These are phyloP conservation scores for Quercus tomentella DNA, from an alignment of 331 rosid genomes.

Conservation along the genomic window DNA sequence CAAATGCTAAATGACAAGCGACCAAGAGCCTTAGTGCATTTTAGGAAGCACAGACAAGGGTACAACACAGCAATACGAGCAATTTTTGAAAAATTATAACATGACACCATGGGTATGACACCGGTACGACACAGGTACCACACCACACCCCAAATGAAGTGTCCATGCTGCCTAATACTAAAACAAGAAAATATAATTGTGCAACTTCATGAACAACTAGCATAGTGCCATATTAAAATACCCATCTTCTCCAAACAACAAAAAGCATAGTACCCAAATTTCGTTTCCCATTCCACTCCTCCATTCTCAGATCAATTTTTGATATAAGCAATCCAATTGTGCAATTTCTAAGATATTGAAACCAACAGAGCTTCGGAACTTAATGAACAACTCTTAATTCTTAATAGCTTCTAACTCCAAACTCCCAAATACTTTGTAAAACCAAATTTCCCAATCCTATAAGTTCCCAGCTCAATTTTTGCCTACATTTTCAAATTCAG, in stretches of 20 bases:
- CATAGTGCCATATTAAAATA: background rate
- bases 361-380: background rate
- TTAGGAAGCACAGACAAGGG: background rate
- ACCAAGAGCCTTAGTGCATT: background rate
- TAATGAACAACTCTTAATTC: background rate
- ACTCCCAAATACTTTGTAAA: background rate
- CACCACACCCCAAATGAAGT: no score
- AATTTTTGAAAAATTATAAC: no score
- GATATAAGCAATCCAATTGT: no score
- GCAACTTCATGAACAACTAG: no score
- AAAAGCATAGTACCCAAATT: background rate
- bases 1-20: background rate
- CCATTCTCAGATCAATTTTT: background rate
- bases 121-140: no score
- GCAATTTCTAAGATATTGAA: no score
- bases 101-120: no score
- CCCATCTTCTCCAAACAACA: background rate
- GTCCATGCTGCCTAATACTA: no score
- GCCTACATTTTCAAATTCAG: background rate
- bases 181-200: no score
- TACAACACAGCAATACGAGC: no score
- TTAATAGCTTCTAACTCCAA: background rate
- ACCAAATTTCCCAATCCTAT: background rate
- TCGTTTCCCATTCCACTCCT: background rate
- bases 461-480: background rate